phyloP scores from a whole-genome alignment of 495 filamentous ascomycete species.

The Podospora pseudopauciseta region DNA sequence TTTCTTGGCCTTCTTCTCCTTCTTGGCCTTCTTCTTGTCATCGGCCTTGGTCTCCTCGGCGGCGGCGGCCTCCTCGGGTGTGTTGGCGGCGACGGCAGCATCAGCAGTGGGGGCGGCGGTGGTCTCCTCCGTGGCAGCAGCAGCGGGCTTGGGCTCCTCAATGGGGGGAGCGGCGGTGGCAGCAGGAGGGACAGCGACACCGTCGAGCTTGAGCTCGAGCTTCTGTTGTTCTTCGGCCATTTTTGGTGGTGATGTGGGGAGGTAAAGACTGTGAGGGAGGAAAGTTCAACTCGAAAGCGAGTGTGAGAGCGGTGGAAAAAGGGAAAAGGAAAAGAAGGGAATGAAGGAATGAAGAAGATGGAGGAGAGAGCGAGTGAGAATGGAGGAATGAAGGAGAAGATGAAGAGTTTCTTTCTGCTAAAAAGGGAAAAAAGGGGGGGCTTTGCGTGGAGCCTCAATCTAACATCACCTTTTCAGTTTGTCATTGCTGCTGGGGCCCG shows the following conservation, averaged over 20 bases:
- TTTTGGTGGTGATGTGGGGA: background rate
- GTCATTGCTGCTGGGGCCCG: constrained; percentile 1
- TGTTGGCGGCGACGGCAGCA: background rate
- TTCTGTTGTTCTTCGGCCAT: background rate
- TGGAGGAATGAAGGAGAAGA: background rate
- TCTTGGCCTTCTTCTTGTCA: constrained; percentile 1
- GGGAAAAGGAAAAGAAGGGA: background rate
- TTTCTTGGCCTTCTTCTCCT: background rate
- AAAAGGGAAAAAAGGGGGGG: background rate
- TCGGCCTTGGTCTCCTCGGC: background rate
- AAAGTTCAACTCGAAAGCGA: background rate
- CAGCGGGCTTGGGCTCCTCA: background rate
- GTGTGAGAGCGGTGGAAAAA: background rate
- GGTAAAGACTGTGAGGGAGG: background rate
- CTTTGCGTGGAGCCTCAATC: background rate
- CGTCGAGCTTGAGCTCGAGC: constrained; percentile 1
- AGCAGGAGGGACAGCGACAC: background rate
- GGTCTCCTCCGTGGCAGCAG: background rate
- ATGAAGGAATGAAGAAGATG: background rate
- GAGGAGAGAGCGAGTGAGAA: background rate
- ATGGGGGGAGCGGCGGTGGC: background rate
- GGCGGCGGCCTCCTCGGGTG: background rate
- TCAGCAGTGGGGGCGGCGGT: background rate
- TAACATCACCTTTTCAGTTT: background rate
- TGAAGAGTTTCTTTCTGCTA: background rate